These are phyloP conservation scores for Nitzschia palea DNA, from an alignment of 108 stramenopile species.

Conservation along the genomic window DNA sequence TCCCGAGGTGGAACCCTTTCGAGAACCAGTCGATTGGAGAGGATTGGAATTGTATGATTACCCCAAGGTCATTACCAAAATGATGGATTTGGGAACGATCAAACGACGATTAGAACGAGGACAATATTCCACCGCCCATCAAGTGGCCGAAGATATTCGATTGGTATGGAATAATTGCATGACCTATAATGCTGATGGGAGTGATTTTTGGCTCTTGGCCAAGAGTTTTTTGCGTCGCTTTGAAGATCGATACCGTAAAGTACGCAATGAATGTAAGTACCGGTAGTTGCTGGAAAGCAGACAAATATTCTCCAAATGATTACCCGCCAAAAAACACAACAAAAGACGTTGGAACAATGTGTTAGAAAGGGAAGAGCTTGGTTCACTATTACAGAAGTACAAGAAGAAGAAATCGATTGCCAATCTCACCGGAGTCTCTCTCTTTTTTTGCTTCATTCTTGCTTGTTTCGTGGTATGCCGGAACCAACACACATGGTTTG, in stretches of 20 bases:
- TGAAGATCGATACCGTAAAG: slow-evolving; percentile 85
- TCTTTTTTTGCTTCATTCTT: too few species aligned
- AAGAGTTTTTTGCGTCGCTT: slow-evolving; percentile 72
- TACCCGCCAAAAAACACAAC: too few species aligned
- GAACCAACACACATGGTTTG: background rate
- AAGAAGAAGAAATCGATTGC: too few species aligned
- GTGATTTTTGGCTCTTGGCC: slow-evolving; percentile 89
- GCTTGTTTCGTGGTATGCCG: slow-evolving; percentile 13
- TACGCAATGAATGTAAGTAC: slow-evolving; percentile 64
- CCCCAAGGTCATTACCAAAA: slow-evolving; percentile 87
- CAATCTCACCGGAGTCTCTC: too few species aligned
- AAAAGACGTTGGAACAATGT: too few species aligned
- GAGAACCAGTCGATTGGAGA: slow-evolving; percentile 95
- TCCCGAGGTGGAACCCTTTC: slow-evolving; percentile 77
- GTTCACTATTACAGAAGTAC: too few species aligned
- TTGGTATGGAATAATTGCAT: slow-evolving; percentile 96
- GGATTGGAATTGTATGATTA: slow-evolving; percentile 93
- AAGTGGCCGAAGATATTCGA: slow-evolving; percentile 89
- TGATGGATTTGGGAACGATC: slow-evolving; percentile 98
- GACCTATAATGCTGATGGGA: slow-evolving; percentile 94
- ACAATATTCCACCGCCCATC: slow-evolving; percentile 69
- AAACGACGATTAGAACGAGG: slow-evolving; percentile 80
- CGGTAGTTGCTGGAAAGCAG: too few species aligned
- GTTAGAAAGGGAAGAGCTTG: too few species aligned
- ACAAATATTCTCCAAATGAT: too few species aligned